Evolutionary conservation across 2,329 filamentous ascomycete genomes (phyloP), one percentile per base, ranked within the genome.

Genomic region (Aspergillus spinulosporus): DNA sequence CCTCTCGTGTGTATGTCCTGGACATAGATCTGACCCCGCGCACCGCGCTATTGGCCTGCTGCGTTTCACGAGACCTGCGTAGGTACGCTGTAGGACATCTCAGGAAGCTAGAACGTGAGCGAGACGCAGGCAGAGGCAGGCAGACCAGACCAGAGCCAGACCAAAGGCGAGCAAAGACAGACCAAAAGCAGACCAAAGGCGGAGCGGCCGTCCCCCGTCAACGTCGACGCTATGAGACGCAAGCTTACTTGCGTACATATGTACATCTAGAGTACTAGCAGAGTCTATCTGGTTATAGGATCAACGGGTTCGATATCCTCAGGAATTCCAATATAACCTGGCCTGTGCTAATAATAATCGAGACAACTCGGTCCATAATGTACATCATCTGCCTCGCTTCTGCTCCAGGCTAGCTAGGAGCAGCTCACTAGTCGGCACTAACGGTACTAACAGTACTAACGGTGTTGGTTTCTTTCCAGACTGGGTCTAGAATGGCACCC

Each of bases 11-110:
- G 26, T 45, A 21, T 45, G 15, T 44, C 5, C 4, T 31, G 28
- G 5, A 14, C 39, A 14, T 29, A 29, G 29, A 21, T 4, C 37
- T 26, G 26, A 26, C 49, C 34, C 5, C 39, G n/a, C 40, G 14
- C 14, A 21, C 40, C 5, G 26, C 40, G 45, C 49, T 45, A 52
- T 52, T 52, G 42, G 49, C 21, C 42, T 52, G 40, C 49, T 31
- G 15, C 40, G 49, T 52, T 52, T 21, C 49, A 52, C 49, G 49
- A 52, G 49, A 52, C 49, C 40, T 37, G 5, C 37, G n/a, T 21
- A 34, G 29, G 49, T 32, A 43, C 49, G 40, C 40, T 44, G 49
- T 52, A 37, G 49, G 28, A 45, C 49, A 52, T 52, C 49, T 26
- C 29, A 15, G 28, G 31, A 29, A 31, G 6, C 42, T 26, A 26